A percentile compares a stretch with the other conserved stretches of the same genome.
phyloP scores from a whole-genome alignment of 2,329 filamentous ascomycete species.

The Mycogone perniciosa region DNA sequence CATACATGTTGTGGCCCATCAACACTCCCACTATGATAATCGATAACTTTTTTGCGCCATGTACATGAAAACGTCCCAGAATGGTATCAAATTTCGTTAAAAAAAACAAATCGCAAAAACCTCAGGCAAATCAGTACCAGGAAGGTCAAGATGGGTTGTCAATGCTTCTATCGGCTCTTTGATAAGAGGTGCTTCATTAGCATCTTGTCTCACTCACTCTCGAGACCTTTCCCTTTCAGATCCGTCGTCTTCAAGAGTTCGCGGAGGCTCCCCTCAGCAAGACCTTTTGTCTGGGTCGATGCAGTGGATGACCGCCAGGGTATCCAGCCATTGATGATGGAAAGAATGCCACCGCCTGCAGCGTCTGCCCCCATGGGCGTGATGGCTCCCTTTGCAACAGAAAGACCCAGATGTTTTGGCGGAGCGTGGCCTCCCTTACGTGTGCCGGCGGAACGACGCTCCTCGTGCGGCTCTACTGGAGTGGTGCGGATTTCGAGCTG shows the following conservation, averaged over 20 bases:
- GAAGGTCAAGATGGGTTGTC: neutral
- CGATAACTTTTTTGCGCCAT: too few relatives aligned
- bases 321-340: slow-evolving; percentile 40
- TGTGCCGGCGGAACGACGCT: slow-evolving; percentile 5
- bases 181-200: neutral
- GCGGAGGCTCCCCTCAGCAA: slow-evolving; percentile 52
- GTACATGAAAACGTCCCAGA: neutral
- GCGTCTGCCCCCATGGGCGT: slow-evolving; percentile 19
- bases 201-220: slow-evolving; percentile 12
- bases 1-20: too few relatives aligned
- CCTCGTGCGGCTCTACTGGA: slow-evolving; percentile 22
- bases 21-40: too few relatives aligned
- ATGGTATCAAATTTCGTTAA: neutral
- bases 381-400: slow-evolving; percentile 23
- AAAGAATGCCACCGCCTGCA: slow-evolving; percentile 27
- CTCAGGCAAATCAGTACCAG: neutral
- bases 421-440: neutral
- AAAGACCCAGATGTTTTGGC: slow-evolving; percentile 18
- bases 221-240: slow-evolving; percentile 29
- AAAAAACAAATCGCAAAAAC: neutral
- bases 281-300: slow-evolving; percentile 29
- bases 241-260: slow-evolving; percentile 40
- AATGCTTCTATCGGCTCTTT: neutral
- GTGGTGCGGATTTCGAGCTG: slow-evolving; percentile 41
- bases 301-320: slow-evolving; percentile 33